Conservation (phyloP, 306 rosid genomes). For the Myrica gale region DNA sequence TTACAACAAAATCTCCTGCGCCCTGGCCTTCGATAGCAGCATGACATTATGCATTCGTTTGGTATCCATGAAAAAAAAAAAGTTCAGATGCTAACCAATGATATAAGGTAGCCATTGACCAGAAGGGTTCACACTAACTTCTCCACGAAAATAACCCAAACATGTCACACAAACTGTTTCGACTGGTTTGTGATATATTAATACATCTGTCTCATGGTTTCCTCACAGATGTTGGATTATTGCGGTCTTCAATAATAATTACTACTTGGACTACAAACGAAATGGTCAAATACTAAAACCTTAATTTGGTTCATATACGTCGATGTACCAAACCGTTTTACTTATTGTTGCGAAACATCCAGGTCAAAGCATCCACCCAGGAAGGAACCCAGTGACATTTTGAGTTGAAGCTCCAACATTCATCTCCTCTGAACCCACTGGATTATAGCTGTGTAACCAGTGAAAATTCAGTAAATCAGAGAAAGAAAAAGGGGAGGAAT, state of each 20-base stretch:
- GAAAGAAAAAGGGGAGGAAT: not conserved
- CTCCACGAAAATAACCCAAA: too few species aligned
- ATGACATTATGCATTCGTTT: too few species aligned
- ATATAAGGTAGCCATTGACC: not conserved
- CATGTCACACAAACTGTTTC: not conserved
- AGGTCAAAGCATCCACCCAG: slow-evolving; percentile 65
- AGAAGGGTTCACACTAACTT: not conserved
- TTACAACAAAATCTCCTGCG: too few species aligned
- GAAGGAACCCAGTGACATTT: slow-evolving; percentile 48
- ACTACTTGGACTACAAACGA: not conserved
- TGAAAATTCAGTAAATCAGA: not conserved
- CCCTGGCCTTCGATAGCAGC: not conserved
- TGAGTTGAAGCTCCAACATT: slow-evolving; percentile 46
- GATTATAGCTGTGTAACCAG: slow-evolving; percentile 54
- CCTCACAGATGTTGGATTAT: not conserved
- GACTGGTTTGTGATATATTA: not conserved
- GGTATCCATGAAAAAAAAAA: not conserved
- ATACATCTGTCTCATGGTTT: not conserved
- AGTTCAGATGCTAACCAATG: not conserved
- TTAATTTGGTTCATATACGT: not conserved
- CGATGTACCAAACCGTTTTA: not conserved
- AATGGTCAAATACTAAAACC: not conserved
- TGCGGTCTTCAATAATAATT: not conserved
- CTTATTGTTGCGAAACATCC: not conserved
- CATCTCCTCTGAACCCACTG: slow-evolving; percentile 30